A percentile compares a stretch with the other conserved stretches of the same genome.
Conservation (phyloP, 2,329 filamentous ascomycete species). For the Aspergillus pseudoviridinutans region DNA sequence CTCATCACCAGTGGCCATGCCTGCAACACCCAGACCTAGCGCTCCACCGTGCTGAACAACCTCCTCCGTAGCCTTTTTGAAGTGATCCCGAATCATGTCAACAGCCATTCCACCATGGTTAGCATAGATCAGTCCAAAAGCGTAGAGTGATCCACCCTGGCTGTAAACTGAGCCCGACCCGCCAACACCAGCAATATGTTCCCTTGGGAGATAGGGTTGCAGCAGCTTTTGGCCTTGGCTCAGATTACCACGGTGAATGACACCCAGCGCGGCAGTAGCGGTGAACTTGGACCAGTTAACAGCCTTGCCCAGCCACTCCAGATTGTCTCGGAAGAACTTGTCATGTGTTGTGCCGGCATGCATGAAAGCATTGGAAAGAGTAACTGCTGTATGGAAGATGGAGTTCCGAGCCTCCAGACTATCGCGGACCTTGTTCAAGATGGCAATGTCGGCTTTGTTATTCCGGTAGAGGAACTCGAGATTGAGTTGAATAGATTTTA, state of each 20-base stretch:
- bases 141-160: slow-evolving; percentile 92
- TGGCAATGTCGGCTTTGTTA: slow-evolving; percentile 86
- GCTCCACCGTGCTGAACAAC: slow-evolving; percentile 97
- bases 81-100: slow-evolving; percentile 45
- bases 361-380: slow-evolving; percentile 98
- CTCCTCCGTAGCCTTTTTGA: slow-evolving; percentile 56
- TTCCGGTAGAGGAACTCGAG: slow-evolving; percentile 95
- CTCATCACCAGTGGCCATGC: slow-evolving; percentile 91
- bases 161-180: slow-evolving; percentile 86
- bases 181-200: slow-evolving; percentile 57
- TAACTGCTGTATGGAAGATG: slow-evolving; percentile 96
- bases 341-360: slow-evolving; percentile 97
- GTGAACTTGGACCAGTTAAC: slow-evolving; percentile 99
- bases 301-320: slow-evolving; percentile 97
- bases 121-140: slow-evolving; percentile 91
- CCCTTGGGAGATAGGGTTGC: slow-evolving; percentile 86
- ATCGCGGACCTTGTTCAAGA: slow-evolving; percentile 94
- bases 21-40: slow-evolving; percentile 89
- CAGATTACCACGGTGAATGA: slow-evolving; percentile 94
- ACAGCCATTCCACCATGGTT: slow-evolving; percentile 89
- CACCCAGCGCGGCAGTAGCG: slow-evolving; percentile 89
- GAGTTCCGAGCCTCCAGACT: slow-evolving; percentile 94
- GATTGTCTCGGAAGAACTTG: slow-evolving; percentile 96
- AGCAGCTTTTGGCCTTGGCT: slow-evolving; percentile 89
- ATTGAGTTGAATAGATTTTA: slow-evolving; percentile 90